phyloP scores from a whole-genome alignment of 1,139 yeast genomes.

The Lodderomyces beijingensis region DNA sequence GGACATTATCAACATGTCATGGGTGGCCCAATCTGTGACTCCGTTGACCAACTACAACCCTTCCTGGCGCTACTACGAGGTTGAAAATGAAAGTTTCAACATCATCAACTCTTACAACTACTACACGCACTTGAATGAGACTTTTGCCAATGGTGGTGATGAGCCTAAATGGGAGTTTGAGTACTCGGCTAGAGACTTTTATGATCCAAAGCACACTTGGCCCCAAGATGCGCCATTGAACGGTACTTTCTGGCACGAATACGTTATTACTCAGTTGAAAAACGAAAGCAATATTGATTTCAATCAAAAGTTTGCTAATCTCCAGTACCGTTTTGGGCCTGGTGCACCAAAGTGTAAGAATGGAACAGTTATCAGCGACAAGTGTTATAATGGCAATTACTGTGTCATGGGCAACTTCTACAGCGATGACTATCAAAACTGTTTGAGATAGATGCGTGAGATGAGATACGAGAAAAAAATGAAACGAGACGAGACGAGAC shows the following conservation, averaged over 20 bases:
- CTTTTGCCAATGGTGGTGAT: constrained; percentile 34
- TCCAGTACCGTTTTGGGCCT: constrained; percentile 53
- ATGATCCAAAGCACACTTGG: constrained; percentile 45
- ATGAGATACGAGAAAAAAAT: too few species aligned
- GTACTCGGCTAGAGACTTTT: constrained; percentile 50
- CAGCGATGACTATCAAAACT: not conserved
- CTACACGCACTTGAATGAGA: constrained; percentile 24
- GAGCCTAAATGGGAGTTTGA: constrained; percentile 48
- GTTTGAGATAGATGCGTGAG: too few species aligned
- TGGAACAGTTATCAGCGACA: constrained; percentile 17
- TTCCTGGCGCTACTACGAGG: constrained; percentile 30
- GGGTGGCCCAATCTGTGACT: constrained; percentile 27
- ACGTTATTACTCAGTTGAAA: constrained; percentile 30
- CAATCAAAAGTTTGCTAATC: constrained; percentile 45
- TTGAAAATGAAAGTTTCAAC: constrained; percentile 26
- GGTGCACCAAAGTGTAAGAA: constrained; percentile 41
- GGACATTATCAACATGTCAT: constrained; percentile 24
- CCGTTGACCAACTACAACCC: constrained; percentile 29
- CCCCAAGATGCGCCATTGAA: constrained; percentile 50
- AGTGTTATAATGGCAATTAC: constrained; percentile 17
- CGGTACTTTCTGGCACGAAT: constrained; percentile 55
- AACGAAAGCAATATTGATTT: constrained; percentile 32
- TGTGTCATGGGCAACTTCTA: constrained; percentile 1
- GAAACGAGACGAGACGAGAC: too few species aligned
- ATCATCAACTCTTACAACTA: constrained; percentile 28